A percentile compares a stretch with the other conserved stretches of the same genome.
Conservation (phyloP, 352 stramenopile species). For the Peronosclerospora sorghi region DNA sequence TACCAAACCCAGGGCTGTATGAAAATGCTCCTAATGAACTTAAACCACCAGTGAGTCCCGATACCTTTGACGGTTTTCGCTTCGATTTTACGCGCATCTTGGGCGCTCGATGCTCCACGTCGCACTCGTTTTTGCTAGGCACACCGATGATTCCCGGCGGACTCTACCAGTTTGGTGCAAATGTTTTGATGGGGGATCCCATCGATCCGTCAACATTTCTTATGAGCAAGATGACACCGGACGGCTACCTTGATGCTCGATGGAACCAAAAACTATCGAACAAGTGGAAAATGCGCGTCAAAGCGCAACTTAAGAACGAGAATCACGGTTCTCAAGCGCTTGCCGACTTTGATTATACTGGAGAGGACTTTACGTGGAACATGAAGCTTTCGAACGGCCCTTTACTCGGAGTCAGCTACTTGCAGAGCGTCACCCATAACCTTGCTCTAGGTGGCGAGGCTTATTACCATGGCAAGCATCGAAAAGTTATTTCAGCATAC, state of each 20-base stretch:
- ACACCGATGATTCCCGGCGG: conserved; percentile 76
- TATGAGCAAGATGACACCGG: conserved; percentile 79
- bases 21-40: conserved; percentile 80
- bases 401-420: conserved; percentile 76
- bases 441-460: conserved; percentile 67
- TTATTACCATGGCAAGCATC: conserved; percentile 86
- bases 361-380: conserved; percentile 83
- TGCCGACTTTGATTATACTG: conserved; percentile 73
- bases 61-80: conserved; percentile 80
- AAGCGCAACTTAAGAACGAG: conserved; percentile 76
- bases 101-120: conserved; percentile 70
- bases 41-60: conserved; percentile 64
- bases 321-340: conserved; percentile 70
- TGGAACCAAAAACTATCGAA: conserved; percentile 72
- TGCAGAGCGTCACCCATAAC: conserved; percentile 79
- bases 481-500: conserved; percentile 78
- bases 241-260: conserved; percentile 74
- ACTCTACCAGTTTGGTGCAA: conserved; percentile 82
- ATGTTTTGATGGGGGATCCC: conserved; percentile 61
- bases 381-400: conserved; percentile 85
- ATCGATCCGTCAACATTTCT: conserved; percentile 76
- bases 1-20: conserved; percentile 77
- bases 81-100: conserved; percentile 82
- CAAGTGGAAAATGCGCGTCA: conserved; percentile 77
- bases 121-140: conserved; percentile 73